These are phyloP conservation scores for Sesbania bispinosa DNA, from an alignment of 306 rosid species.

Conservation along the genomic window DNA sequence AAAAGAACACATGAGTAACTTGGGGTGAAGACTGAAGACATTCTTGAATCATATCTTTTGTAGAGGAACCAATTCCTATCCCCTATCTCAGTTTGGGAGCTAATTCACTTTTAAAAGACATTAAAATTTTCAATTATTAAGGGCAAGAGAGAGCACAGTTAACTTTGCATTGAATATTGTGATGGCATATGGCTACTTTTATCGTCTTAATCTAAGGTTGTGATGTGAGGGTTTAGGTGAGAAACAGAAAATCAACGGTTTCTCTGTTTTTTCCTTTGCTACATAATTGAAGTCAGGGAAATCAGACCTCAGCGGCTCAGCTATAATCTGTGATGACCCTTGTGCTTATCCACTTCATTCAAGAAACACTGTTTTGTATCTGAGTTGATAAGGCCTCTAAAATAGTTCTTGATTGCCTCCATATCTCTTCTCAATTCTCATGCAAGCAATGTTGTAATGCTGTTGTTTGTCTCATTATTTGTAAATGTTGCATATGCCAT, in stretches of 20 bases:
- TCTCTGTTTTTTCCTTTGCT: background rate
- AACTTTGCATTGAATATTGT: background rate
- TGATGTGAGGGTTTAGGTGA: background rate
- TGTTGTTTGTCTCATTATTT: background rate
- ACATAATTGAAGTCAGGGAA: background rate
- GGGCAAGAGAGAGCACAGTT: no score
- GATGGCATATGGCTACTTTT: background rate
- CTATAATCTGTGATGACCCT: background rate
- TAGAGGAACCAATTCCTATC: no score
- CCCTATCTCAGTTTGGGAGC: no score
- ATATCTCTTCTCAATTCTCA: background rate
- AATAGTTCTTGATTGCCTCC: background rate
- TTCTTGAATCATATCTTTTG: background rate
- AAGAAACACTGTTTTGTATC: background rate
- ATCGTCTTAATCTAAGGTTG: slow-evolving; percentile 3
- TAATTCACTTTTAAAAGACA: background rate
- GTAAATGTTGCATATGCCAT: slow-evolving; percentile 2
- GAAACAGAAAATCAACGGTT: background rate
- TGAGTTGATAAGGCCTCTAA: background rate
- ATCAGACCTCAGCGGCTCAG: background rate
- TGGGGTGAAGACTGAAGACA: background rate
- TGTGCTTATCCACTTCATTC: background rate
- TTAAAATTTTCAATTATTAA: background rate
- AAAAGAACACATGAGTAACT: background rate
- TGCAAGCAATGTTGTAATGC: background rate